A percentile compares a stretch with the other conserved stretches of the same genome.
phyloP scores from a whole-genome alignment of 257 asterid genomes.

The Fraxinus quadrangulata region DNA sequence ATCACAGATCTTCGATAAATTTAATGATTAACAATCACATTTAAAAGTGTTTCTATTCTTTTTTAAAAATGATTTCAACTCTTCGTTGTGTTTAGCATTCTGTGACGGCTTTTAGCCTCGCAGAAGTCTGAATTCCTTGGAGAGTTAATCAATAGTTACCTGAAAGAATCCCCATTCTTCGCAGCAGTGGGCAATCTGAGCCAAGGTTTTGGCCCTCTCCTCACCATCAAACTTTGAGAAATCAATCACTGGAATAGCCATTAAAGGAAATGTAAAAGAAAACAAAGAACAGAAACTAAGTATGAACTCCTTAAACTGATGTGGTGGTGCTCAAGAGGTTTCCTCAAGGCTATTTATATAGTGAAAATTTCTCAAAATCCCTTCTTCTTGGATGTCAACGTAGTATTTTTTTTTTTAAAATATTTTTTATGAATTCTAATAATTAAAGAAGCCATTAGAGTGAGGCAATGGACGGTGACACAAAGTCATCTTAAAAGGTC shows the following conservation, averaged over 20 bases:
- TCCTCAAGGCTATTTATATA: slow-evolving; percentile 44
- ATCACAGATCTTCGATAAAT: background rate
- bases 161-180: slow-evolving; percentile 72
- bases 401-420: background rate
- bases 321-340: slow-evolving; percentile 17
- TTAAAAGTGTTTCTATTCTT: too few species aligned
- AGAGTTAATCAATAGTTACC: slow-evolving; percentile 29
- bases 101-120: too few species aligned
- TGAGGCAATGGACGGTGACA: slow-evolving; percentile 47
- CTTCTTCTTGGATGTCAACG: slow-evolving; percentile 42
- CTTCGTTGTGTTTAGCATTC: too few species aligned
- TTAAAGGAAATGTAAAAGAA: slow-evolving; percentile 12
- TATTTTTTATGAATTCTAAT: background rate
- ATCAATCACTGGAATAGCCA: slow-evolving; percentile 67
- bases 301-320: background rate
- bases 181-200: slow-evolving; percentile 52
- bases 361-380: slow-evolving; percentile 26
- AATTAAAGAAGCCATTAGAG: slow-evolving; percentile 30
- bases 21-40: too few species aligned
- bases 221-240: slow-evolving; percentile 53
- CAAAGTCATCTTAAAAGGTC: slow-evolving; percentile 25
- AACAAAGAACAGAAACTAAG: background rate
- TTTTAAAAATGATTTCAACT: too few species aligned
- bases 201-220: slow-evolving; percentile 50
- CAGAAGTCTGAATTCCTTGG: too few species aligned